Evolutionary conservation across 2,329 filamentous ascomycete genomes (phyloP).

Genomic region (Pestalotiopsis sp.): DNA sequence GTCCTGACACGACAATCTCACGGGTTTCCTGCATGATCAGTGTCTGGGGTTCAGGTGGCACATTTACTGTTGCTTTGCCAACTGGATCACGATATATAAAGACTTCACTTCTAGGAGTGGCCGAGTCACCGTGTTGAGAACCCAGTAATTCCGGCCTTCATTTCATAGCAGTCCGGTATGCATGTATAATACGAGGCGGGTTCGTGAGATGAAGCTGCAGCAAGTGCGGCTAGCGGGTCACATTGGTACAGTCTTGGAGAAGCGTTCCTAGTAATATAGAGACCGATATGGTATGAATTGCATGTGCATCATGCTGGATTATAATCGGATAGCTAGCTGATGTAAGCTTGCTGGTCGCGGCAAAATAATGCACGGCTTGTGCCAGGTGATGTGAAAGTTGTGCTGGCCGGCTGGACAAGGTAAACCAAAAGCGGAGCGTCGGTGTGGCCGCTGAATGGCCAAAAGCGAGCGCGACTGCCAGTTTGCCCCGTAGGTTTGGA

Average conservation of each 20-base stretch:
- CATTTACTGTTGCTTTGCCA: too few relatives aligned
- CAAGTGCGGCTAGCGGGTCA: neutral
- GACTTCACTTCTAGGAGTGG: neutral
- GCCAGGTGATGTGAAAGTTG: neutral
- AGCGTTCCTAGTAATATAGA: neutral
- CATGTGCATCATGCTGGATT: neutral
- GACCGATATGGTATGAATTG: neutral
- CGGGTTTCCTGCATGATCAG: too few relatives aligned
- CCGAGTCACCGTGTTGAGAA: neutral
- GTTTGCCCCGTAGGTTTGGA: constrained; percentile 10
- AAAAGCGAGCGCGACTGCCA: neutral
- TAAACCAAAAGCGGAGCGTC: neutral
- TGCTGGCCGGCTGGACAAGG: neutral
- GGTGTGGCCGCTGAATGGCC: neutral
- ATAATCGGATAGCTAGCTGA: neutral
- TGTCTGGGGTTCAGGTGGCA: too few relatives aligned
- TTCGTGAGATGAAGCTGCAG: neutral
- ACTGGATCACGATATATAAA: neutral
- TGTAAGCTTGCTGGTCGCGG: neutral
- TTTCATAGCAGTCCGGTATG: neutral
- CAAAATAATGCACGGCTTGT: neutral
- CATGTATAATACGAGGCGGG: neutral
- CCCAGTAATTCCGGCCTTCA: neutral
- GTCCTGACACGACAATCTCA: too few relatives aligned
- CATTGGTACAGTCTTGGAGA: neutral